Percentiles rank a stretch among this genome's conserved stretches.
These are phyloP conservation scores for Dactylellina drechsleri DNA, from an alignment of 2,329 filamentous ascomycete genomes.

Conservation along the genomic window DNA sequence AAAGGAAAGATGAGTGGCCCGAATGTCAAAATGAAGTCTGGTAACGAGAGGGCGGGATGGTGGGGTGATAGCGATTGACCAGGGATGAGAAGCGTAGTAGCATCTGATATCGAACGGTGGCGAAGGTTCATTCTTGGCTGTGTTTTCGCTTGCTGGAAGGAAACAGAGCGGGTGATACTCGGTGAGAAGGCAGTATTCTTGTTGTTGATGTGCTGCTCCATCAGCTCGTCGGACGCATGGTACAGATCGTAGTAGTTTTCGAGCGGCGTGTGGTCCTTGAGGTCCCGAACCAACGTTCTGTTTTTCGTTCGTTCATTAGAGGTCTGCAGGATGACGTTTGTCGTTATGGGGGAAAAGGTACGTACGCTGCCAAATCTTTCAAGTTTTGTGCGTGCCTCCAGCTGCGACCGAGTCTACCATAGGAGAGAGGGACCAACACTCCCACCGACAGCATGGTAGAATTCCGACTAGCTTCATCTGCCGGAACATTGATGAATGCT, in stretches of 20 bases:
- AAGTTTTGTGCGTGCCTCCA: conserved; percentile 86
- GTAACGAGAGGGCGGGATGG: conserved; percentile 87
- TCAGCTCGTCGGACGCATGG: conserved; percentile 60
- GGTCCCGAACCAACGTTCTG: conserved; percentile 73
- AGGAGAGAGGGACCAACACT: conserved; percentile 83
- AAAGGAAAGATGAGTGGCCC: conserved; percentile 92
- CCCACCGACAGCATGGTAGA: conserved; percentile 94
- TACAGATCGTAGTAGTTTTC: conserved; percentile 83
- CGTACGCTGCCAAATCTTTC: conserved; percentile 76
- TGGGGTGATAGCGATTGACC: conserved; percentile 77
- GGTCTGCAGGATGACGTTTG: not conserved
- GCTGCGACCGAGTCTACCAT: conserved; percentile 83
- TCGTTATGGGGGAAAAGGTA: not conserved
- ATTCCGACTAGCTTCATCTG: conserved; percentile 81
- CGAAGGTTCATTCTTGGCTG: conserved; percentile 65
- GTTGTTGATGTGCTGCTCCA: conserved; percentile 50
- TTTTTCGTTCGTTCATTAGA: not conserved
- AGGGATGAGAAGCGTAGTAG: conserved; percentile 68
- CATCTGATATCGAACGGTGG: conserved; percentile 72
- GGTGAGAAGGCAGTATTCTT: conserved; percentile 35
- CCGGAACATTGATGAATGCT: conserved; percentile 86
- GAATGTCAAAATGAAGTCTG: conserved; percentile 80
- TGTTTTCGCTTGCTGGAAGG: conserved; percentile 56
- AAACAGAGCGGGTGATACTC: conserved; percentile 47
- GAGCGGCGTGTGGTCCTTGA: conserved; percentile 71